A percentile compares a stretch with the other conserved stretches of the same genome.
These are phyloP conservation scores for Fulvia fulva DNA, from an alignment of 2,329 filamentous ascomycete genomes.

Conservation along the genomic window DNA sequence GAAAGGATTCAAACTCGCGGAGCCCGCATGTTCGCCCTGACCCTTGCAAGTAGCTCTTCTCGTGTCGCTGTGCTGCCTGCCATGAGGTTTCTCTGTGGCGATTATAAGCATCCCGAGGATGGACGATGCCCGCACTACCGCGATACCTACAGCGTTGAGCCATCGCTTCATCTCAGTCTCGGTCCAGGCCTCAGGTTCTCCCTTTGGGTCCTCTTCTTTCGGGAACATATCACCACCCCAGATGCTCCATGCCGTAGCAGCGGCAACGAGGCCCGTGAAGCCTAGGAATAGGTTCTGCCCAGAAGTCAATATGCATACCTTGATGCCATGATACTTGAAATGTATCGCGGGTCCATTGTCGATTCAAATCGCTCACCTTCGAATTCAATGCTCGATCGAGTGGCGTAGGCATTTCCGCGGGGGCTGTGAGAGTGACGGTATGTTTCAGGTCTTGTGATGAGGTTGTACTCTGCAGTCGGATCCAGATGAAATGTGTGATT, in stretches of 20 bases:
- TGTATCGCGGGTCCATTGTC: background rate
- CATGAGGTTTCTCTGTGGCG: slow-evolving; percentile 57
- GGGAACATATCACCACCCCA: slow-evolving; percentile 86
- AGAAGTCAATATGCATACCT: background rate
- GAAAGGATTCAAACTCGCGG: slow-evolving; percentile 26
- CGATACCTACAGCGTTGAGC: slow-evolving; percentile 70
- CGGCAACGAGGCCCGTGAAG: slow-evolving; percentile 77
- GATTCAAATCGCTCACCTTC: slow-evolving; percentile 33
- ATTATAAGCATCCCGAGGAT: slow-evolving; percentile 5
- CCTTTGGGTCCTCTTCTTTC: slow-evolving; percentile 67
- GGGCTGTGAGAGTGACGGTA: slow-evolving; percentile 7
- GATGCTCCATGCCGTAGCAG: slow-evolving; percentile 76
- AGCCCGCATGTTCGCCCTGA: slow-evolving; percentile 63
- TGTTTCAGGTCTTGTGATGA: too few relatives aligned
- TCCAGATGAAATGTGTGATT: too few relatives aligned
- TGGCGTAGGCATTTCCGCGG: slow-evolving; percentile 49
- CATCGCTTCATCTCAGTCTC: slow-evolving; percentile 74
- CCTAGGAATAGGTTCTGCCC: slow-evolving; percentile 48
- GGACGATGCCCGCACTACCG: background rate
- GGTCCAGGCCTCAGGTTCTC: slow-evolving; percentile 71
- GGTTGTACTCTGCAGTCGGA: too few relatives aligned
- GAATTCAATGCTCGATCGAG: slow-evolving; percentile 47
- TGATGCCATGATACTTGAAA: background rate
- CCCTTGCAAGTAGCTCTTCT: slow-evolving; percentile 63
- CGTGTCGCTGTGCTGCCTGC: slow-evolving; percentile 57